A percentile compares a stretch with the other conserved stretches of the same genome.
phyloP scores from a whole-genome alignment of 345 rosid genomes.

The Gossypium anomalum region DNA sequence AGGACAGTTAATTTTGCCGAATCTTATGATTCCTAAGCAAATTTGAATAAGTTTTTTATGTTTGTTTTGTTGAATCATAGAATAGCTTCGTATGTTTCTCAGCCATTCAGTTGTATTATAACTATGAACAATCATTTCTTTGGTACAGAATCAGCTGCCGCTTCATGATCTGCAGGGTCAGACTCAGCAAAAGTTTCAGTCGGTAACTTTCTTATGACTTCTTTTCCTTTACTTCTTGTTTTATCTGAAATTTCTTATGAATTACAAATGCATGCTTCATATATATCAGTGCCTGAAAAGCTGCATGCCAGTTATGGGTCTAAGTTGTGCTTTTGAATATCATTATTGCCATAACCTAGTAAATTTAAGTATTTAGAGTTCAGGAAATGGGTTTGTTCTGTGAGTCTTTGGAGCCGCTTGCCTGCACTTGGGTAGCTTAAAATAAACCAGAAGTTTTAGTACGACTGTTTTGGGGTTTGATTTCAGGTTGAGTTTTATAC shows the following conservation, averaged over 20 bases:
- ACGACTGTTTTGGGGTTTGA: not conserved
- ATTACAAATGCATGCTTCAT: not conserved
- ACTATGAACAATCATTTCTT: constrained; percentile 10
- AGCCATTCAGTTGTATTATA: constrained; percentile 2
- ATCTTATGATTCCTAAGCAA: too few species aligned
- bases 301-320: not conserved
- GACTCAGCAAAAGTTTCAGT: constrained; percentile 67
- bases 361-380: not conserved
- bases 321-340: not conserved
- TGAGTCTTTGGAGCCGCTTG: not conserved
- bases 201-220: constrained; percentile 34
- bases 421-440: not conserved
- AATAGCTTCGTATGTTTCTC: not conserved
- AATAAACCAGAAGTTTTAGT: not conserved
- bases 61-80: not conserved
- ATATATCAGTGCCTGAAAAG: not conserved
- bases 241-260: not conserved
- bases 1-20: too few species aligned
- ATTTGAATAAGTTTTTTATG: not conserved
- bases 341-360: not conserved
- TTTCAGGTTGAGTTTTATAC: not conserved
- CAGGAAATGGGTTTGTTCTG: not conserved
- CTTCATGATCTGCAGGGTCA: constrained; percentile 73
- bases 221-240: not conserved
- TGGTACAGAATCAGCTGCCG: constrained; percentile 50